phyloP scores from a whole-genome alignment of 2,329 filamentous ascomycete genomes.

The Curvularia sp. region DNA sequence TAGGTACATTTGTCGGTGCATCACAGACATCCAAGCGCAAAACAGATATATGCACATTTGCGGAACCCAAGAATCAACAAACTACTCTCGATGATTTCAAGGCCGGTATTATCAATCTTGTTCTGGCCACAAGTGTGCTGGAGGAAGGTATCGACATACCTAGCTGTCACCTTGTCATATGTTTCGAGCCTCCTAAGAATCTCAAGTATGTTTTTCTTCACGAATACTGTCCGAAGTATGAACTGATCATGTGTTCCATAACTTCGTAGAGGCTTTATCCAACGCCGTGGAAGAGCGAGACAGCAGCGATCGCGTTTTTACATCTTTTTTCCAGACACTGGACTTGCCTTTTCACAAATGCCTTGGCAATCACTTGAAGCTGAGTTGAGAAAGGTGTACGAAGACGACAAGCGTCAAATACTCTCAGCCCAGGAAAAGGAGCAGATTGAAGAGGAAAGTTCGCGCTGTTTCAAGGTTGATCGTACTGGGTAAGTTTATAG shows the following conservation, averaged over 20 bases:
- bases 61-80: slow-evolving; percentile 57
- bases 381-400: slow-evolving; percentile 74
- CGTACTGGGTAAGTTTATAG: slow-evolving; percentile 38
- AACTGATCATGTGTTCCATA: not conserved
- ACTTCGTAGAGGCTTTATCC: slow-evolving; percentile 62
- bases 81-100: slow-evolving; percentile 63
- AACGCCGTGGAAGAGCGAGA: slow-evolving; percentile 69
- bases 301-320: slow-evolving; percentile 63
- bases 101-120: slow-evolving; percentile 62
- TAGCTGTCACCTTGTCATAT: slow-evolving; percentile 70
- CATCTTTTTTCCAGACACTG: slow-evolving; percentile 56
- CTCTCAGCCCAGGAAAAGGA: slow-evolving; percentile 55
- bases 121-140: slow-evolving; percentile 65
- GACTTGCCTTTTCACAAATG: slow-evolving; percentile 42
- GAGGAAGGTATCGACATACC: slow-evolving; percentile 69
- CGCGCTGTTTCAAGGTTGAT: slow-evolving; percentile 30
- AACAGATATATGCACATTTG: slow-evolving; percentile 58
- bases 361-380: slow-evolving; percentile 73
- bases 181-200: slow-evolving; percentile 68
- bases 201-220: slow-evolving; percentile 53
- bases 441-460: slow-evolving; percentile 58
- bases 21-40: slow-evolving; percentile 54
- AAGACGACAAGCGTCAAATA: slow-evolving; percentile 66
- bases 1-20: slow-evolving; percentile 63
- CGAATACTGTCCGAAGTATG: not conserved